Base-by-base conservation (phyloP, 352 stramenopile species). In the Phytophthora ramorum region DNA sequence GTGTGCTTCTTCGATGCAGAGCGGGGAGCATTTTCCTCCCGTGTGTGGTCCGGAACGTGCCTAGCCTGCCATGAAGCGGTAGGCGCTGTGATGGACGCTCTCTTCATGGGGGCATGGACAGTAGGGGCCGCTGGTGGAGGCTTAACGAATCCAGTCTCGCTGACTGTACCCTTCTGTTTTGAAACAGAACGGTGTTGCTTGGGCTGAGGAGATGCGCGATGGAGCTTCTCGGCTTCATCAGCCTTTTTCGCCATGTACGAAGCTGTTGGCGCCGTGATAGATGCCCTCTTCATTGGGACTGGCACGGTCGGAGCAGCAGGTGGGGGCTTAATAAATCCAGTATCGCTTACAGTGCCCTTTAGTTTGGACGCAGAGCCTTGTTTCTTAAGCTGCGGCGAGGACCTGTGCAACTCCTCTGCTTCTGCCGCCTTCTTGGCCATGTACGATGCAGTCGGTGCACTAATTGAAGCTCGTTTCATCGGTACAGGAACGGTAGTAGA, bases 51-150 rank as follows among this genome's bases (percentile, higher is more conserved):
- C 3, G 37, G 6, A 6, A 59, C 30, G 10, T 73, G 65, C 32
- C 66, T 75, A 13, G 63, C 66, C 30, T 73, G 62, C 56, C 40
- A 77, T 24, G 73, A 78, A 34, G 66, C 62, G 22, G 70, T 75
- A 17, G 63, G 63, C 0, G 67, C 67, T 47, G 64, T 79, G 51
- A 77, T 69, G 10, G 74, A 82, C 35, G 67, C 66, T 35, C 67
- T 57, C 56, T 71, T 75, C 30, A 56, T 53, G 14, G 55, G 28
- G 24, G 71, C 32, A 2, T 61, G 67, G 4, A 68, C 57, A 3
- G 67, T 75, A 19, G 61, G 38, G 1, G 66, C 47, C 2, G 59
- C 46, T 45, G 58, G 52, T 16, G 65, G 38, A 22, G 58, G 47
- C 53, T 69, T 73, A 32, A 67, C 35, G 19, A 69, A 73, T 20